Evolutionary conservation across 306 rosid species (phyloP).

Genomic region (Luffa acutangula): DNA sequence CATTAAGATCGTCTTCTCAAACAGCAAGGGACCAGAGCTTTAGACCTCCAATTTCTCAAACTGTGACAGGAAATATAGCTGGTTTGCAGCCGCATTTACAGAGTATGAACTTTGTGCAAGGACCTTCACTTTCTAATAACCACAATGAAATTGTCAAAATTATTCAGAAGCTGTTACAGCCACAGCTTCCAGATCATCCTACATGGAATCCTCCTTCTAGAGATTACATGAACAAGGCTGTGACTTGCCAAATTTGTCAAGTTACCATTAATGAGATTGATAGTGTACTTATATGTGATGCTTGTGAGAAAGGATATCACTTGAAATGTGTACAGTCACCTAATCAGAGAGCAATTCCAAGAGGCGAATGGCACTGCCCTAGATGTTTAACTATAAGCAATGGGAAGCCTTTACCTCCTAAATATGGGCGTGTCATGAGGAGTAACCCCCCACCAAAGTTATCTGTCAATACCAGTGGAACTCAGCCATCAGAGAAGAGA

Average conservation of each 20-base stretch:
- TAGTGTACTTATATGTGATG: constrained; percentile 81
- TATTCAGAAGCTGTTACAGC: constrained; percentile 72
- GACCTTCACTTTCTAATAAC: constrained; percentile 45
- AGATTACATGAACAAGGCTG: constrained; percentile 92
- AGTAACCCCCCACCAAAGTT: constrained; percentile 54
- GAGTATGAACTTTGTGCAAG: constrained; percentile 43
- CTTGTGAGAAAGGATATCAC: constrained; percentile 95
- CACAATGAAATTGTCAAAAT: constrained; percentile 69
- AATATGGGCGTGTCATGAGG: constrained; percentile 98
- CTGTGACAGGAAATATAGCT: constrained; percentile 51
- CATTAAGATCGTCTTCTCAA: constrained; percentile 33
- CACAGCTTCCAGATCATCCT: constrained; percentile 75
- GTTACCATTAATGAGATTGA: constrained; percentile 76
- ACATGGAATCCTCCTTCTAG: constrained; percentile 98
- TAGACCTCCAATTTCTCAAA: constrained; percentile 52
- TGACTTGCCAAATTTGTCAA: constrained; percentile 76
- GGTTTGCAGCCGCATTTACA: constrained; percentile 43
- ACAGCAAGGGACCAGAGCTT: constrained; percentile 46
- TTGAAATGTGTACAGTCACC: constrained; percentile 63
- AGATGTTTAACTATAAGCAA: constrained; percentile 71
- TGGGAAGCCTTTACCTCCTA: constrained; percentile 98
- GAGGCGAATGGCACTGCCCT: constrained; percentile 95
- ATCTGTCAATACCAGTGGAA: constrained; percentile 37
- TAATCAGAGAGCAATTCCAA: constrained; percentile 72
- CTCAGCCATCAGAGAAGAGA: constrained; percentile 55